A percentile compares a stretch with the other conserved stretches of the same genome.
phyloP scores from a whole-genome alignment of 768 basidiomycete genomes.

The Amanita muscaria region DNA sequence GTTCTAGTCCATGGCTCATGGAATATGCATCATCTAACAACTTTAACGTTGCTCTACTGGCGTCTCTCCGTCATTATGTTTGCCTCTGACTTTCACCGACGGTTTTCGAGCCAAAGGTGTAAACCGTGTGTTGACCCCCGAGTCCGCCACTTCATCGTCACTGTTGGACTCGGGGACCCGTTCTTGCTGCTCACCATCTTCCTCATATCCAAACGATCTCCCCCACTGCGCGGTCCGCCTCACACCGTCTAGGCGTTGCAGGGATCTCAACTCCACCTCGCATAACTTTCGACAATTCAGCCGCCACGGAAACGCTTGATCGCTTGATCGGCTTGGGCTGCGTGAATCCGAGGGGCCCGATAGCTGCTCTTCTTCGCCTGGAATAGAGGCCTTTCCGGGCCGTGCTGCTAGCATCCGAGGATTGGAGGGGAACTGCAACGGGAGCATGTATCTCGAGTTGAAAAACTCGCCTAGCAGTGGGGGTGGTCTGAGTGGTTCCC shows the following conservation, averaged over 20 bases:
- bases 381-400: slow-evolving; percentile 37
- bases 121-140: slow-evolving; percentile 32
- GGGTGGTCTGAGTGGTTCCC: slow-evolving; percentile 72
- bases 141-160: slow-evolving; percentile 24
- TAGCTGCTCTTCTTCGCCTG: slow-evolving; percentile 24
- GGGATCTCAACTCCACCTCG: slow-evolving; percentile 45
- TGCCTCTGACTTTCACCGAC: slow-evolving; percentile 46
- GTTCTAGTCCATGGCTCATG: neutral
- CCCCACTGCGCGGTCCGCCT: slow-evolving; percentile 53
- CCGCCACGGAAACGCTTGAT: slow-evolving; percentile 44
- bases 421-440: slow-evolving; percentile 75
- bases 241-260: slow-evolving; percentile 67
- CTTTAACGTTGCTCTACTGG: slow-evolving; percentile 18
- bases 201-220: slow-evolving; percentile 23
- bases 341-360: slow-evolving; percentile 22
- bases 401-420: slow-evolving; percentile 67
- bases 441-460: slow-evolving; percentile 91
- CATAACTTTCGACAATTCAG: slow-evolving; percentile 52
- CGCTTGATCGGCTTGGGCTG: slow-evolving; percentile 31
- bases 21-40: neutral
- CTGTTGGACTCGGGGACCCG: slow-evolving; percentile 21
- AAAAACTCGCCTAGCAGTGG: slow-evolving; percentile 85
- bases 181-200: slow-evolving; percentile 31
- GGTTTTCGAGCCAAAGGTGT: slow-evolving; percentile 65
- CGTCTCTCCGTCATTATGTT: slow-evolving; percentile 38